These are phyloP conservation scores for Auricularia heimuer DNA, from an alignment of 768 basidiomycete species.

Conservation along the genomic window DNA sequence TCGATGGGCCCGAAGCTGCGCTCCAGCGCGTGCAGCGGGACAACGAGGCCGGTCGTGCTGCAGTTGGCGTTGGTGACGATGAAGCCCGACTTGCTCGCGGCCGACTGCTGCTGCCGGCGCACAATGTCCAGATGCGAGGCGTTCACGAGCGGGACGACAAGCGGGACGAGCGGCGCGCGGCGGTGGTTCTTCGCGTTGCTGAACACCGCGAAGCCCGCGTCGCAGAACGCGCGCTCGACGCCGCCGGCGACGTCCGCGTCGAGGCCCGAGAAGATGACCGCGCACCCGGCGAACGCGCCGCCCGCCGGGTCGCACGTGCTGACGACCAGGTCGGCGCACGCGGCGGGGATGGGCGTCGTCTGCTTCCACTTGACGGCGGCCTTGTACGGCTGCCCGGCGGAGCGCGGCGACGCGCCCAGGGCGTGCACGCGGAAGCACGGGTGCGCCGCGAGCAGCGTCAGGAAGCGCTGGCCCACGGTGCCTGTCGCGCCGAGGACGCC, in stretches of 20 bases:
- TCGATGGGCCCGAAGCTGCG: constrained; percentile 91
- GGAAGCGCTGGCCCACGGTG: constrained; percentile 93
- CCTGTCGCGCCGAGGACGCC: constrained; percentile 85
- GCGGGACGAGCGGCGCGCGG: constrained; percentile 83
- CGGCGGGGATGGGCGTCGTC: constrained; percentile 56
- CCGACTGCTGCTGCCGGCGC: constrained; percentile 53
- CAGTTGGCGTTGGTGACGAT: constrained; percentile 99
- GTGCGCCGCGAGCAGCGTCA: constrained; percentile 75
- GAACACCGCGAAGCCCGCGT: constrained; percentile 85
- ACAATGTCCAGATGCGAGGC: constrained; percentile 75
- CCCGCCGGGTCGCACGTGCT: constrained; percentile 61
- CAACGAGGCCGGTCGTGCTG: constrained; percentile 85
- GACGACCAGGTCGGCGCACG: constrained; percentile 55
- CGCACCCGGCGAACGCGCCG: constrained; percentile 68
- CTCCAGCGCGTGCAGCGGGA: constrained; percentile 87
- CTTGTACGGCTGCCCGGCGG: constrained; percentile 73
- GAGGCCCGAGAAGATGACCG: constrained; percentile 88
- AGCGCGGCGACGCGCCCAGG: constrained; percentile 81
- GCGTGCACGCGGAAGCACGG: constrained; percentile 84
- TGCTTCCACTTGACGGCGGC: constrained; percentile 86
- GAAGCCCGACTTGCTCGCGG: constrained; percentile 62
- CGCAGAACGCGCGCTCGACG: constrained; percentile 81
- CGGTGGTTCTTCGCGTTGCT: constrained; percentile 97
- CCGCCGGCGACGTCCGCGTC: constrained; percentile 93
- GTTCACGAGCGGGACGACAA: constrained; percentile 96